These are phyloP conservation scores for Daldinia concentrica DNA, from an alignment of 495 filamentous ascomycete species.

Conservation along the genomic window DNA sequence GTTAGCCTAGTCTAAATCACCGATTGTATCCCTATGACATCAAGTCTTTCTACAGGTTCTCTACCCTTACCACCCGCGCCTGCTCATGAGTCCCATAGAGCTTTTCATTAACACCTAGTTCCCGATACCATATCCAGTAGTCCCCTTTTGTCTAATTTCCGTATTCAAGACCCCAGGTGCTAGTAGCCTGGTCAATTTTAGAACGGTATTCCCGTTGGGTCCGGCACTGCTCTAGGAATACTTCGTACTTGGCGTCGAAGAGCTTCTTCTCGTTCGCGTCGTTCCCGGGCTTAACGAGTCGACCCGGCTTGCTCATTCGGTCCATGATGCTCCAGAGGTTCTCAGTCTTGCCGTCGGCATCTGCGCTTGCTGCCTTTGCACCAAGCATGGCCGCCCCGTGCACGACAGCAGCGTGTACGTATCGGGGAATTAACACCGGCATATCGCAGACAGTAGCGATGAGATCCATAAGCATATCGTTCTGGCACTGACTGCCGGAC, in stretches of 20 bases:
- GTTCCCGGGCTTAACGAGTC: conserved; percentile 74
- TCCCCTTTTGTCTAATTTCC: conserved; percentile 27
- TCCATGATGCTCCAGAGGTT: conserved; percentile 96
- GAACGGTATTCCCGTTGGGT: conserved; percentile 77
- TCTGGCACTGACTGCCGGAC: conserved; percentile 97
- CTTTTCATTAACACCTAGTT: conserved; percentile 1
- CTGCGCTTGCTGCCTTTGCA: conserved; percentile 87
- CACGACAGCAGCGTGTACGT: conserved; percentile 94
- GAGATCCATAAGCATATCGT: conserved; percentile 86
- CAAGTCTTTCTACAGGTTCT: conserved; percentile 9
- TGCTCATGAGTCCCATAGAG: conserved; percentile 1
- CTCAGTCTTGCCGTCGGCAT: conserved; percentile 80
- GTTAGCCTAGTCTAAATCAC: conserved; percentile 2
- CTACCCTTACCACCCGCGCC: neutral
- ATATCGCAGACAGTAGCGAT: conserved; percentile 90
- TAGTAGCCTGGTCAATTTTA: conserved; percentile 70
- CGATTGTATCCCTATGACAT: conserved; percentile 5
- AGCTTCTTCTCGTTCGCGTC: conserved; percentile 79
- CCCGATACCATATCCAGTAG: conserved; percentile 7
- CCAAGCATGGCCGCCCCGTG: conserved; percentile 97
- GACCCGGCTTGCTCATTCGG: conserved; percentile 94
- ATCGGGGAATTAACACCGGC: conserved; percentile 90
- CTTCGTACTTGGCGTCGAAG: conserved; percentile 83
- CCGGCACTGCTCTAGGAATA: conserved; percentile 80
- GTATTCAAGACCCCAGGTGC: conserved; percentile 55